Conservation (phyloP, 495 filamentous ascomycete species). For the Aspergillus avenaceus region DNA sequence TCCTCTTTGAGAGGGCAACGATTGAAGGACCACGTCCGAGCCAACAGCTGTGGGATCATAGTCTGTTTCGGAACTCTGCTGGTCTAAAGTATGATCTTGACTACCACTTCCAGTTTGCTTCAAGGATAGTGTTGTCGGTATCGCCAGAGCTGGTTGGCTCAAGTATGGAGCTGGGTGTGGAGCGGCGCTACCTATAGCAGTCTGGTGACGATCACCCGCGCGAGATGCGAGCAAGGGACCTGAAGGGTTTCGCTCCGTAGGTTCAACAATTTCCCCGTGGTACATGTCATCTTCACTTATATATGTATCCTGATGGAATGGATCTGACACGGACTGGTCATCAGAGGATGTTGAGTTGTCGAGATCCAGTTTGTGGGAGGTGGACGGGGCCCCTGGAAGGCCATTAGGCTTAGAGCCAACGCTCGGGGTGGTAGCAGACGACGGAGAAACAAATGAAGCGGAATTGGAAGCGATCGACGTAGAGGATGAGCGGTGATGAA, state of each 20-base stretch:
- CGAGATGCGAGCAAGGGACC: conserved; percentile 16
- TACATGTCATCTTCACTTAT: background rate
- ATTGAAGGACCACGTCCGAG: conserved; percentile 6
- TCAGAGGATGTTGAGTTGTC: conserved; percentile 8
- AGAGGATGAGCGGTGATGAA: conserved; percentile 7
- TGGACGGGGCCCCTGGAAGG: background rate
- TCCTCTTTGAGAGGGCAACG: conserved; percentile 5
- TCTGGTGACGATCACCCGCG: conserved; percentile 18
- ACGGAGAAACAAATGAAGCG: background rate
- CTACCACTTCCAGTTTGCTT: conserved; percentile 4
- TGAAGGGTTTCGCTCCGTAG: conserved; percentile 6
- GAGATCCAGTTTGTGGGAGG: background rate
- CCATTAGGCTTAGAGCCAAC: conserved; percentile 5
- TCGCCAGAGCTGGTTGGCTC: conserved; percentile 16
- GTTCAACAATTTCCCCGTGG: background rate
- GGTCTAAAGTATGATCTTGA: conserved; percentile 1
- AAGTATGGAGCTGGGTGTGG: conserved; percentile 27
- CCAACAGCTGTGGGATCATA: background rate
- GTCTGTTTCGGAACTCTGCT: background rate
- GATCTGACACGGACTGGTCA: conserved; percentile 8
- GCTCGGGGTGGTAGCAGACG: background rate
- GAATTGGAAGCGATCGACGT: background rate
- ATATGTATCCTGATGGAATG: conserved; percentile 11
- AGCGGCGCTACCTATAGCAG: conserved; percentile 17
- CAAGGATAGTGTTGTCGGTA: background rate